A percentile compares a stretch with the other conserved stretches of the same genome.
Evolutionary conservation across 192 early-diverging fungal genomes (phyloP).

Genomic region (Pilaira anomala): DNA sequence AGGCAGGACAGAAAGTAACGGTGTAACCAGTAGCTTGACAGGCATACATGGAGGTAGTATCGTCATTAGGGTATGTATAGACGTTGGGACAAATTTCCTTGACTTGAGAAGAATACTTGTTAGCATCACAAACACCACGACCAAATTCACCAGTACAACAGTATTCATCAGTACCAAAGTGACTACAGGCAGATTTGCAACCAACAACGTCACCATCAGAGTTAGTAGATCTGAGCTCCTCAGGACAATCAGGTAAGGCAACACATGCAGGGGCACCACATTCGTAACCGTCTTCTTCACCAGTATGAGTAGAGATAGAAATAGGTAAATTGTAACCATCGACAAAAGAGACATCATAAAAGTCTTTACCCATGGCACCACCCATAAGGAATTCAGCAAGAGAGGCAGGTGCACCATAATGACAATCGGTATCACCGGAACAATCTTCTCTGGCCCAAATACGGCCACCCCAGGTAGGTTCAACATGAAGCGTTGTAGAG

Average conservation of each 20-base stretch:
- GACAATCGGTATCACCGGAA: conserved; percentile 11
- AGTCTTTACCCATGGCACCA: conserved; percentile 19
- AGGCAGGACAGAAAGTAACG: conserved; percentile 17
- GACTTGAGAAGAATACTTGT: conserved; percentile 6
- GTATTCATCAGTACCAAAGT: conserved; percentile 5
- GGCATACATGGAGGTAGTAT: conserved; percentile 28
- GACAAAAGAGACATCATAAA: conserved; percentile 29
- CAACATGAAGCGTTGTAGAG: conserved; percentile 14
- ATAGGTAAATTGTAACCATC: conserved; percentile 34
- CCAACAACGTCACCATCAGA: conserved; percentile 24
- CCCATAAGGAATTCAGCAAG: conserved; percentile 30
- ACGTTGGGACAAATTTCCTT: conserved; percentile 15
- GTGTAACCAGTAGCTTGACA: conserved; percentile 22
- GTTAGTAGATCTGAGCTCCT: conserved; percentile 10
- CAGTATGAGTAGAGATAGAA: conserved; percentile 17
- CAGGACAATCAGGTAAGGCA: conserved; percentile 17
- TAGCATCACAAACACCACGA: conserved; percentile 5
- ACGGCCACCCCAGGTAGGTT: conserved; percentile 27
- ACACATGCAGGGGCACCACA: conserved; percentile 21
- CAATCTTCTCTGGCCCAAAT: conserved; percentile 28
- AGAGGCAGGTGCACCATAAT: conserved; percentile 21
- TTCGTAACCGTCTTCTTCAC: conserved; percentile 1
- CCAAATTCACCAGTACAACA: conserved; percentile 23
- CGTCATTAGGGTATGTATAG: conserved; percentile 23
- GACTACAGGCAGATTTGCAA: conserved; percentile 20